phyloP scores from a whole-genome alignment of 768 basidiomycete species.

The Tylopilus rubrobrunneus region DNA sequence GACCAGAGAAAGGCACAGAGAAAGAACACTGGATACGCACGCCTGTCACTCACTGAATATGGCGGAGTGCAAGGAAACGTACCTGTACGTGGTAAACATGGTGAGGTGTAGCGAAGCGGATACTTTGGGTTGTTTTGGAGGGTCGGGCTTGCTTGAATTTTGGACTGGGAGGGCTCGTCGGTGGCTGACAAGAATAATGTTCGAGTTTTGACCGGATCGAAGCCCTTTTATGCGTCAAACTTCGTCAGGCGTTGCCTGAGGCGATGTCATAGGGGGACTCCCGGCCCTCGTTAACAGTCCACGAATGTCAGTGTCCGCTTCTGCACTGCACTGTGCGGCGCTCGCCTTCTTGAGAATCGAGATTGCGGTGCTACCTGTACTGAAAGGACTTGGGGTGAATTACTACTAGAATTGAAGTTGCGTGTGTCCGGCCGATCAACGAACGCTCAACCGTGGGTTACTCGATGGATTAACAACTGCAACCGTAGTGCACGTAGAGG shows the following conservation, averaged over 20 bases:
- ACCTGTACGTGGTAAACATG: neutral
- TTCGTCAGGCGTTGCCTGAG: neutral
- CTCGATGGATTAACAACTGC: neutral
- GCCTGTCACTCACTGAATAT: neutral
- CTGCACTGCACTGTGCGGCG: neutral
- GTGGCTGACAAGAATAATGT: neutral
- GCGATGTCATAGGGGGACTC: neutral
- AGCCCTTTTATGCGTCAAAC: no score
- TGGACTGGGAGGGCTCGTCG: neutral
- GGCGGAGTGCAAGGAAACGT: neutral
- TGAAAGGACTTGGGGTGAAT: neutral
- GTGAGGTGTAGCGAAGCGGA: neutral
- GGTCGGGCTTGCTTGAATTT: neutral
- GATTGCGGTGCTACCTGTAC: neutral
- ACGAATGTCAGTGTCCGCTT: neutral
- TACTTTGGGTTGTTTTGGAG: neutral
- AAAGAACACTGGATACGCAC: neutral
- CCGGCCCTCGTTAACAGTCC: neutral
- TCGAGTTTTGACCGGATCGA: neutral
- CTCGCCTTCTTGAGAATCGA: neutral
- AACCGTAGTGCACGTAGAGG: neutral
- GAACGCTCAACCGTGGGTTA: neutral
- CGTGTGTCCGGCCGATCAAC: no score
- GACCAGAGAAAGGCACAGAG: neutral
- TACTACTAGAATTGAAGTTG: no score